Conservation (phyloP, 805 yeast genomes). For the Lipomyces sp. region DNA sequence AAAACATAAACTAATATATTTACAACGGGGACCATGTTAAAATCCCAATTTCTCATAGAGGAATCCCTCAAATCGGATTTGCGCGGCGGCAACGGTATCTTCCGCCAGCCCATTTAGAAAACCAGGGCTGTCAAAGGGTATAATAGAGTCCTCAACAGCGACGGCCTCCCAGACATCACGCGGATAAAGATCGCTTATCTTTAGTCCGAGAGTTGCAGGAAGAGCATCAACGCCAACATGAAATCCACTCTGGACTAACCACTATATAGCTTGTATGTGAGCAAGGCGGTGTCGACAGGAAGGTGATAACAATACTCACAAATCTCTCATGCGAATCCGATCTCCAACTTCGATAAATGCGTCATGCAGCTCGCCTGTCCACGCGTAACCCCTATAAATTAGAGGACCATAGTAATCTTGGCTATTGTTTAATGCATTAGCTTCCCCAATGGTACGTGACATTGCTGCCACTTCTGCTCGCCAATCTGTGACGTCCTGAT, state of each 20-base stretch:
- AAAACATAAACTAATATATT: too few relatives aligned
- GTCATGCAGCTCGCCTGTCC: neutral
- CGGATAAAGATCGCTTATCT: slow-evolving; percentile 2
- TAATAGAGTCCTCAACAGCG: neutral
- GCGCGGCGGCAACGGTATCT: neutral
- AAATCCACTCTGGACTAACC: neutral
- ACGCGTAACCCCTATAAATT: neutral
- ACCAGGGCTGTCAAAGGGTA: neutral
- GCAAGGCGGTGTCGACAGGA: neutral
- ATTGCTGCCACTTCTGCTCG: neutral
- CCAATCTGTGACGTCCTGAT: neutral
- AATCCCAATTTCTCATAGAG: too few relatives aligned
- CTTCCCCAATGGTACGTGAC: neutral
- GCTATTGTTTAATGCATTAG: neutral
- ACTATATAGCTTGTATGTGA: neutral
- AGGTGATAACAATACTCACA: neutral
- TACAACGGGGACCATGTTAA: too few relatives aligned
- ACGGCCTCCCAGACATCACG: slow-evolving; percentile 1
- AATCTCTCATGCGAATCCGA: neutral
- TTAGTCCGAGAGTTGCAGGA: neutral
- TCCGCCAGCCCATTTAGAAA: neutral
- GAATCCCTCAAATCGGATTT: too few relatives aligned
- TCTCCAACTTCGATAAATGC: neutral
- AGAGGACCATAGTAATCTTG: slow-evolving; percentile 2
- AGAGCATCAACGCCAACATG: neutral